Base-by-base conservation (phyloP, 2,329 filamentous ascomycete species). In the Beauveria sp. region DNA sequence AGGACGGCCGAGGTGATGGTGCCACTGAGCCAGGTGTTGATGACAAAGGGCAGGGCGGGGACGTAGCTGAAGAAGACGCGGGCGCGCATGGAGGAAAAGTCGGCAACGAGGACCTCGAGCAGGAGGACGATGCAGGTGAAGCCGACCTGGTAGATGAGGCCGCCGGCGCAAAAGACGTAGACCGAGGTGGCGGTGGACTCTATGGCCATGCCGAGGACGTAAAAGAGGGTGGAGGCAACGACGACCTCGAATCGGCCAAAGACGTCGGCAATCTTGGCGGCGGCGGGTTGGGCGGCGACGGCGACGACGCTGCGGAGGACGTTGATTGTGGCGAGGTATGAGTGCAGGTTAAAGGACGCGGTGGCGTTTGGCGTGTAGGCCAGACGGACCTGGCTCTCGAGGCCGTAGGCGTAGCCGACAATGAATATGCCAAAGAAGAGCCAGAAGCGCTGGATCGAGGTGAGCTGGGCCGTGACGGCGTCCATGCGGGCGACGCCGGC, bases 1-100 rank as follows among this genome's bases (percentile, higher is more conserved):
- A 87, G 67, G 0, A 87, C 81, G 0, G 80, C 76, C 0, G 71
- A 68, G 0, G 82, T 79, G 55, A 88, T 73, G 64, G 83, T 79
- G 22, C 85, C 85, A 64, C 82, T 83, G 16, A 87, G 77, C 85
- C 85, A 88, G 0, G 84, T 84, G 67, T 87, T 88, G 70, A 85
- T 76, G 50, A 87, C 68, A 66, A 85, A 86, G 0, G 84, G 84
- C 3, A 80, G 69, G 0, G 82, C 81, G 0, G 84, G 84, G n/a
- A 88, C 74, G 60, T 85, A 87, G 22, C 82, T 85, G 74, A 85
- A 86, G 62, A 87, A 76, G 2, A 87, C 74, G 63, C 85, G 82
- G 3, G 82, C 80, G 6, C 83, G 77, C 64, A 84, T 79, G 0
- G 84, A 86, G 0, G 84, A 84, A 16, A 83, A 77, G 66, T 88